Evolutionary conservation across 345 rosid genomes (phyloP).

Genomic region (Populus simonii): DNA sequence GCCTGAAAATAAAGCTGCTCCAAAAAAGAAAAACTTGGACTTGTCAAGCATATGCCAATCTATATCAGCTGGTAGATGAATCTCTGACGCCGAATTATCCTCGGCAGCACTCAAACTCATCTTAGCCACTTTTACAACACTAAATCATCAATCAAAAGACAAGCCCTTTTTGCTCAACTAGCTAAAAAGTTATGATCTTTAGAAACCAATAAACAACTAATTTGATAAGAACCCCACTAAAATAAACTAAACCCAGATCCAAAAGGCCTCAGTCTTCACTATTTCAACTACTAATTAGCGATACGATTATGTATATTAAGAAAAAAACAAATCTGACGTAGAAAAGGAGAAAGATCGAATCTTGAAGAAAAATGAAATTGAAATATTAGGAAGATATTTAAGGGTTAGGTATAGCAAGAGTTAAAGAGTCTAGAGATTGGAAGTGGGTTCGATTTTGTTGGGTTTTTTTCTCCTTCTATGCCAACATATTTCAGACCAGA

Average conservation of each 20-base stretch:
- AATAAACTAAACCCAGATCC: neutral
- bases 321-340: neutral
- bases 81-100: conserved; percentile 71
- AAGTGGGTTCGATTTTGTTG: neutral
- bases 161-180: neutral
- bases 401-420: neutral
- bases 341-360: neutral
- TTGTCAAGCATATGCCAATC: conserved; percentile 98
- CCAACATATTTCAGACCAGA: conserved; percentile 42
- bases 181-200: neutral
- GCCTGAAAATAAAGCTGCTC: conserved; percentile 86
- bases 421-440: neutral
- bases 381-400: neutral
- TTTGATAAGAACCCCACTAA: neutral
- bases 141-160: neutral
- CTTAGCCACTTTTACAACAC: conserved; percentile 48
- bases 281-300: neutral
- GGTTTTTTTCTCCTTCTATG: conserved; percentile 29
- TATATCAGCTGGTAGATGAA: conserved; percentile 75
- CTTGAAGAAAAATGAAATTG: neutral
- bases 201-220: neutral
- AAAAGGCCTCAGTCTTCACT: neutral
- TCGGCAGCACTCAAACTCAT: conserved; percentile 81
- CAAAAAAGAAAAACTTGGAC: conserved; percentile 81
- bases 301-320: neutral